A percentile compares a stretch with the other conserved stretches of the same genome.
Evolutionary conservation across 345 rosid species (phyloP).

Genomic region (Linum lewisii): DNA sequence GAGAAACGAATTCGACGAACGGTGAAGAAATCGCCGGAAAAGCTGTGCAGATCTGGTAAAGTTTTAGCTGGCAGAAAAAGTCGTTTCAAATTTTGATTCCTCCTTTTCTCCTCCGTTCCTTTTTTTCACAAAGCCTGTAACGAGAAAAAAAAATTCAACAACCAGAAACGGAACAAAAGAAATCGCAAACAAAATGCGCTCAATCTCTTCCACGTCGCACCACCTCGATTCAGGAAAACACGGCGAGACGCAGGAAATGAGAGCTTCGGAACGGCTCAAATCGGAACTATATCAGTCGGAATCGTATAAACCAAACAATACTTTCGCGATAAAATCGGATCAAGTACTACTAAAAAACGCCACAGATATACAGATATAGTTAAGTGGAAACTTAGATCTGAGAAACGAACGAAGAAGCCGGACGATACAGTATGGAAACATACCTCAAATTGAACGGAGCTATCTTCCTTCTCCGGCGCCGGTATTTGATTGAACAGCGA

Average conservation of each 20-base stretch:
- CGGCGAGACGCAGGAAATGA: neutral
- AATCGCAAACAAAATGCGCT: neutral
- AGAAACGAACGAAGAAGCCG: conserved; percentile 3
- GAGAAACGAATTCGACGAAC: too few relatives aligned
- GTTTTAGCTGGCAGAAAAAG: too few relatives aligned
- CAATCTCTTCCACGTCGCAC: neutral
- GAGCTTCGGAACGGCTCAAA: neutral
- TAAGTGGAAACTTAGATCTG: conserved; percentile 1
- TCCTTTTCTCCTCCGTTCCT: neutral
- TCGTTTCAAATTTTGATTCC: neutral
- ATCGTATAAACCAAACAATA: conserved; percentile 17
- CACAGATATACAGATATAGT: conserved; percentile 2
- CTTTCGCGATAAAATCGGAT: conserved; percentile 25
- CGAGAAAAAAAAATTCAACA: neutral
- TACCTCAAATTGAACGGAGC: neutral
- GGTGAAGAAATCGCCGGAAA: neutral
- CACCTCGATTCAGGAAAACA: conserved; percentile 4
- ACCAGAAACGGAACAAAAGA: neutral
- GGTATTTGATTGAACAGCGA: neutral
- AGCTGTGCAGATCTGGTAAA: conserved; percentile 1
- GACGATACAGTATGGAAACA: neutral
- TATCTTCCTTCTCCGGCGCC: neutral
- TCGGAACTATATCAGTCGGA: neutral
- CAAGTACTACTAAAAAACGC: neutral
- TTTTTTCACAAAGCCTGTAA: conserved; percentile 6